Evolutionary conservation across 2,329 filamentous ascomycete species (phyloP).

Genomic region (Paracorniculantispora psalliotae): DNA sequence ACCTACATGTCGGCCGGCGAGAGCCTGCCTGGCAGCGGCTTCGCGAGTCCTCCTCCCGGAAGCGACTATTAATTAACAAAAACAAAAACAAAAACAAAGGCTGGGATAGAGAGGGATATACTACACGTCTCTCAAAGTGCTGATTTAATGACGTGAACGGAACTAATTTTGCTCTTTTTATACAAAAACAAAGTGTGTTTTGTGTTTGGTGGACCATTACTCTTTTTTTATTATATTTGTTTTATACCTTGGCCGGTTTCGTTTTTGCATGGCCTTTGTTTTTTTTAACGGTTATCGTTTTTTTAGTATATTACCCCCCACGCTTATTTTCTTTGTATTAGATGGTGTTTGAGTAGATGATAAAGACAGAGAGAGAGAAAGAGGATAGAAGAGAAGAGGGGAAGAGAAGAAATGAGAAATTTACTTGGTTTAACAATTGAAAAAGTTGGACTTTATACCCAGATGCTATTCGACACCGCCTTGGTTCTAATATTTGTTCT

Average conservation of each 20-base stretch:
- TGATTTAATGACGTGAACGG: conserved; percentile 11
- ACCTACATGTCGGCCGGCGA: conserved; percentile 52
- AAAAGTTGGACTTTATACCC: too few species aligned
- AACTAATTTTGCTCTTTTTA: neutral
- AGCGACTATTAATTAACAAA: conserved; percentile 27
- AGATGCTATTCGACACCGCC: too few species aligned
- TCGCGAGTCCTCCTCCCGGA: conserved; percentile 30
- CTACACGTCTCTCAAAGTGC: neutral
- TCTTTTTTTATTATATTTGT: neutral
- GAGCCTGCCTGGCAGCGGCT: conserved; percentile 34
- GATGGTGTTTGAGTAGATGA: neutral
- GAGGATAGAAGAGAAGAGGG: neutral
- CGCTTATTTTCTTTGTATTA: neutral
- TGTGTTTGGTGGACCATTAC: neutral
- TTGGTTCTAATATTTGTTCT: too few species aligned
- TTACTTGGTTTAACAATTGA: too few species aligned
- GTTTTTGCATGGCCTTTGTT: neutral
- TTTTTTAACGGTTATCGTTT: neutral
- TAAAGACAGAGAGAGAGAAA: neutral
- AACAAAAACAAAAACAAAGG: neutral
- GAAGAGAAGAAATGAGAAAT: neutral
- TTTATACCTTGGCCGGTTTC: neutral
- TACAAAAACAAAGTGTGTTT: neutral
- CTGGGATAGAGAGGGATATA: too few species aligned
- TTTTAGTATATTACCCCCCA: neutral